A percentile compares a stretch with the other conserved stretches of the same genome.
These are phyloP conservation scores for Oryza punctata DNA, from an alignment of 176 grass and related monocot species.

Conservation along the genomic window DNA sequence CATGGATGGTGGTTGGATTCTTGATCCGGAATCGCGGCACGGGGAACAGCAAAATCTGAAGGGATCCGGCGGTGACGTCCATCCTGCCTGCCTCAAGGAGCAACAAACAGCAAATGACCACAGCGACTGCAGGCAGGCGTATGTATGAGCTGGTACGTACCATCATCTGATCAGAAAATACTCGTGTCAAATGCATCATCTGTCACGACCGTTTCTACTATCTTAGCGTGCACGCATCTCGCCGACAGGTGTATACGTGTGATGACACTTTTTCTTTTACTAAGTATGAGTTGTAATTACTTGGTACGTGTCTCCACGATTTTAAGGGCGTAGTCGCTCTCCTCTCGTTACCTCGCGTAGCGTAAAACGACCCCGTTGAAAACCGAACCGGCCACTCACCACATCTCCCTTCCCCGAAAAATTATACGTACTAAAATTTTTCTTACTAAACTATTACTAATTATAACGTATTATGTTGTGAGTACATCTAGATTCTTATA, in stretches of 20 bases:
- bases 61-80: slow-evolving; percentile 42
- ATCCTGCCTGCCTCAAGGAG: slow-evolving; percentile 15
- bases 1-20: slow-evolving; percentile 32
- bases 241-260: neutral
- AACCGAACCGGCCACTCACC: no score
- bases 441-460: no score
- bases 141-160: neutral
- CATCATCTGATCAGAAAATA: neutral
- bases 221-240: slow-evolving; percentile 22
- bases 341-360: no score
- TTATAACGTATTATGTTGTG: no score
- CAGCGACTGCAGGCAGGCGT: slow-evolving; percentile 14
- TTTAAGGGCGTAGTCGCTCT: no score
- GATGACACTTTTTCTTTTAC: neutral
- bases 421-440: no score
- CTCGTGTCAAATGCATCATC: slow-evolving; percentile 22
- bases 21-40: slow-evolving; percentile 10
- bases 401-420: no score
- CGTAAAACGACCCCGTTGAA: no score
- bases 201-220: slow-evolving; percentile 4
- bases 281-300: neutral
- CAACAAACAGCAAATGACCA: slow-evolving; percentile 27
- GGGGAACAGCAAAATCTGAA: slow-evolving; percentile 37
- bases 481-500: no score
- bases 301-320: neutral